Conservation (phyloP, 1,284 basidiomycete genomes). For the Puccinia hordei region DNA sequence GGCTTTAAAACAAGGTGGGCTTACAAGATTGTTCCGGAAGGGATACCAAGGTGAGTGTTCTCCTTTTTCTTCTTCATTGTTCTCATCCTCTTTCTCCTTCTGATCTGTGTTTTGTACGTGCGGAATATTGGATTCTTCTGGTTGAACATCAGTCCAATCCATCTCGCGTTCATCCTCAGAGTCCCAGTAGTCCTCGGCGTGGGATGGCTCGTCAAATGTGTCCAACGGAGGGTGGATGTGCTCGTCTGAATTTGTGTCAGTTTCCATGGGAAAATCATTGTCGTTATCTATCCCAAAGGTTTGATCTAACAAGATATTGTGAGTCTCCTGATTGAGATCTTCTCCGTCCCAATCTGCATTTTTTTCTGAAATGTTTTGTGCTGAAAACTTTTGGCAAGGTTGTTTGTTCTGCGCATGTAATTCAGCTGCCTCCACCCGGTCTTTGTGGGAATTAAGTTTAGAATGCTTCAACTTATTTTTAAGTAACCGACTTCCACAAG, state of each 20-base stretch:
- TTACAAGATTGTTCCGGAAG: background rate
- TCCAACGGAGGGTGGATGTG: background rate
- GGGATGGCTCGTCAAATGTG: background rate
- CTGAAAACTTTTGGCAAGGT: background rate
- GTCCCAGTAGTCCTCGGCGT: background rate
- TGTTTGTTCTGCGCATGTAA: background rate
- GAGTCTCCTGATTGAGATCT: background rate
- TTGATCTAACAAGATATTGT: background rate
- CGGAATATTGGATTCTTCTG: background rate
- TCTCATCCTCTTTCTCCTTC: background rate
- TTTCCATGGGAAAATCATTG: background rate
- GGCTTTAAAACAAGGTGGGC: background rate
- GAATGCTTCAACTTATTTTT: background rate
- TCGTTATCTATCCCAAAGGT: background rate
- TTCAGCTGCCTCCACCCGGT: background rate
- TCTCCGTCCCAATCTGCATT: background rate
- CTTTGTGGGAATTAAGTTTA: background rate
- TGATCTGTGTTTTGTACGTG: no score
- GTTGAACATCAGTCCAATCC: background rate
- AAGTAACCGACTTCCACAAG: background rate
- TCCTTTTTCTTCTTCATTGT: background rate
- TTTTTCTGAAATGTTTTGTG: no score
- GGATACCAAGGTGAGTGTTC: slow-evolving; percentile 25
- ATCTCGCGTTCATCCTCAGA: background rate
- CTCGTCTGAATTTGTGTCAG: background rate